Percentiles rank a stretch among this genome's conserved stretches.
phyloP scores from a whole-genome alignment of 2,329 filamentous ascomycete species.

The Fusarium nisikadoi region DNA sequence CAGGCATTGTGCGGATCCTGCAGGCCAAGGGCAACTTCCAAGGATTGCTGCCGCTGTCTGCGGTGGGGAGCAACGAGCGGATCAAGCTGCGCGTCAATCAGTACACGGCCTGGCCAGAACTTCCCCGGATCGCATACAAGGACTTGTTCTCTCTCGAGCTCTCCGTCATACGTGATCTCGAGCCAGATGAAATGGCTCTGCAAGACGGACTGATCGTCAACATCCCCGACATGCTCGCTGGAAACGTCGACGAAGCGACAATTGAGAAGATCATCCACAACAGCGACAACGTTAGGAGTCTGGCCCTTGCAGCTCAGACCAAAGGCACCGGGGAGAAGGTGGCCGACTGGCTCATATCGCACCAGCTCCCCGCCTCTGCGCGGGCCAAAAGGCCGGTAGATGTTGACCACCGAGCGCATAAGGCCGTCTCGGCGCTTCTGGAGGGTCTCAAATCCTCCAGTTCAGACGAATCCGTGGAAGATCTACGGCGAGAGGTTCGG shows the following conservation, averaged over 20 bases:
- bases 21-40: neutral
- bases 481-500: neutral
- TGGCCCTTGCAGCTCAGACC: neutral
- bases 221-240: neutral
- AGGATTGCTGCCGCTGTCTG: neutral
- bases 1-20: neutral
- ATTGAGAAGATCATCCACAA: neutral
- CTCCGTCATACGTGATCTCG: neutral
- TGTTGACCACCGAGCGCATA: neutral
- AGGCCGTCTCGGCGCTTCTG: neutral
- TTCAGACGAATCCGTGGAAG: neutral
- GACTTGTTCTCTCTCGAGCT: neutral
- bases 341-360: neutral
- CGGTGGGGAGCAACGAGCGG: neutral
- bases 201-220: neutral
- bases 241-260: neutral
- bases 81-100: neutral
- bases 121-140: neutral
- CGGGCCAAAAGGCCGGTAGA: neutral
- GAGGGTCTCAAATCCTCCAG: neutral
- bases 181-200: neutral
- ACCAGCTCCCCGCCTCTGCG: neutral
- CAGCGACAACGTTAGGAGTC: neutral
- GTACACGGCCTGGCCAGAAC: neutral
- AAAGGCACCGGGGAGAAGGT: neutral